Conservation (phyloP, 345 rosid genomes). For the Syzygium grande region DNA sequence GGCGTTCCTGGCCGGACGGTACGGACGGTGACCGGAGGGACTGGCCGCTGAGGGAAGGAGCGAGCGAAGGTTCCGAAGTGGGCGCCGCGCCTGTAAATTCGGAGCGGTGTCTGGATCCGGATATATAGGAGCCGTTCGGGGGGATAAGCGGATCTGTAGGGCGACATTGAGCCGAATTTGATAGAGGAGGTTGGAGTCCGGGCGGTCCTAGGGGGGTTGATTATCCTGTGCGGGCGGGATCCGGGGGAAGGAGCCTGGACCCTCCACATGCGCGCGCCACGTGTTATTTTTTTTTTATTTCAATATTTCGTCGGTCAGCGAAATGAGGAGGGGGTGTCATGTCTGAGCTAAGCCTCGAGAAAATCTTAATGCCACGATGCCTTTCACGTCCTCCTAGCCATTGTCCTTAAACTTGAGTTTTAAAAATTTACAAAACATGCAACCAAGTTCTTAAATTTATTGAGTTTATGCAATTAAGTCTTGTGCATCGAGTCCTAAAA, state of each 20-base stretch:
- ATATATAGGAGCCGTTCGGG: not conserved
- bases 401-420: too few species aligned
- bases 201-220: not conserved
- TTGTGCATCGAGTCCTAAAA: too few species aligned
- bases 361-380: too few species aligned
- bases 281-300: not conserved
- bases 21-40: too few species aligned
- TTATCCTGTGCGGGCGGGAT: too few species aligned
- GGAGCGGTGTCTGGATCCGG: not conserved
- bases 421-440: too few species aligned
- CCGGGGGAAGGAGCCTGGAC: not conserved
- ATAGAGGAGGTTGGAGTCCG: slow-evolving; percentile 3
- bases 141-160: not conserved
- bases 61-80: not conserved
- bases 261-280: not conserved
- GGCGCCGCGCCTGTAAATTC: not conserved
- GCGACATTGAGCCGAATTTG: not conserved
- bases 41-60: not conserved
- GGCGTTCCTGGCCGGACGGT: not conserved
- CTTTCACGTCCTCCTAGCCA: too few species aligned
- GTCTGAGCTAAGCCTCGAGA: too few species aligned
- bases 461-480: too few species aligned
- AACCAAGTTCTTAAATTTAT: too few species aligned
- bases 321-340: not conserved
- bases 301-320: not conserved